Base-by-base conservation (phyloP, 257 asterid genomes). In the Linaria vulgaris region DNA sequence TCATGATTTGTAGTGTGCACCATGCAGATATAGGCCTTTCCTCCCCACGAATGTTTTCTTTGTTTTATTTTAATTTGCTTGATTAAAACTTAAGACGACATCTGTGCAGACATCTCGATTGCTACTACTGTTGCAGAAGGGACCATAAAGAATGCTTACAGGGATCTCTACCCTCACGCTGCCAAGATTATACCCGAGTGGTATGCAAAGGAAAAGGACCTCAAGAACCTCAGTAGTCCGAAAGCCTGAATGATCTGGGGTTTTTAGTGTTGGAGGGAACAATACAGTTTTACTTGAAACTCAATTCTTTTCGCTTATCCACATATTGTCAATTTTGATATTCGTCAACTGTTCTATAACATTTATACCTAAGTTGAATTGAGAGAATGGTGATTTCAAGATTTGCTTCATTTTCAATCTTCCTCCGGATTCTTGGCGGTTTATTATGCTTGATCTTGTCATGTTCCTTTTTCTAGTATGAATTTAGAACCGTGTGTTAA, bases 61-160 rank as follows among this genome's bases (percentile, higher is more conserved):
- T 57, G 3, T 57, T 17, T 37, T 17, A n/a, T 17, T 34, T 38
- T 27, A 13, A 25, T 34, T 34, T 12, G 12, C 17, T 57, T 34
- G 25, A 37, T 21, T 43, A 9, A 48, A 54, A 38, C 30, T 53
- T 12, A 20, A 58, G 44, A 44, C 1, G 16, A n/a, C 39, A 5
- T 38, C 37, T 30, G 14, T 67, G 95, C 82, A 90, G 97, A 85
- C 66, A 88, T 88, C 59, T 85, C 95, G 3, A 46, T 75, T 44
- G 97, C 95, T 55, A 84, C 97, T 0, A 90, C 95, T 22, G 94
- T 85, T 61, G 97, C 94, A 1, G 97, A 87, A 75, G 95, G 94
- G 69, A 90, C 97, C 10, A 87, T 90, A 56, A 90, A 90, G 88
- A 90, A 90, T 74, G 95, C 97, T 0, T 87, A 90, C 22, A 87